A percentile compares a stretch with the other conserved stretches of the same genome.
These are phyloP conservation scores for Herpetomonas tarakana DNA, from an alignment of 208 protist genomes.

Conservation along the genomic window DNA sequence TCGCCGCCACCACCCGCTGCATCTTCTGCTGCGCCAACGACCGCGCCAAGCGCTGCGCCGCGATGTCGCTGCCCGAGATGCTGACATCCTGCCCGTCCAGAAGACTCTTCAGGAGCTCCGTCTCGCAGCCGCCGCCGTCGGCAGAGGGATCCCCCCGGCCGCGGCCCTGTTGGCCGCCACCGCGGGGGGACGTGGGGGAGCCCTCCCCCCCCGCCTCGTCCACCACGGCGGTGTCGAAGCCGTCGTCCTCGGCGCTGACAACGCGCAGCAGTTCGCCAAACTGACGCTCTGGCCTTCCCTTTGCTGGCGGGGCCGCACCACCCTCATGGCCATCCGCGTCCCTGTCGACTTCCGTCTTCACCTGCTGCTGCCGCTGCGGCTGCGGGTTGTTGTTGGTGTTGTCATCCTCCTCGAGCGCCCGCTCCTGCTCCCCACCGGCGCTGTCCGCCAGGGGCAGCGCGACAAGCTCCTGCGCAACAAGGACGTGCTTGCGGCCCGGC, in stretches of 20 bases:
- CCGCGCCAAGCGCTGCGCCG: slow-evolving; percentile 47
- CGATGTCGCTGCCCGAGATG: slow-evolving; percentile 32
- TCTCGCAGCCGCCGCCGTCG: slow-evolving; percentile 17
- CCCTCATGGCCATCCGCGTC: no score
- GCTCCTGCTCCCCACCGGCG: slow-evolving; percentile 2
- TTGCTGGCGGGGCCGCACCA: no score
- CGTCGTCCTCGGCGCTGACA: background rate
- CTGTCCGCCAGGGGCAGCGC: background rate
- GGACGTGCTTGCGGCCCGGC: slow-evolving; percentile 46
- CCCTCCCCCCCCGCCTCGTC: slow-evolving; percentile 1
- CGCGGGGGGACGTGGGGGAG: background rate
- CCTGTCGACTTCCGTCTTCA: no score
- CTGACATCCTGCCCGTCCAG: slow-evolving; percentile 47
- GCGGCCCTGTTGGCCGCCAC: no score
- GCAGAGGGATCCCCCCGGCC: no score
- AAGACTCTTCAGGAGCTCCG: slow-evolving; percentile 44
- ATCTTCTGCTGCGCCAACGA: slow-evolving; percentile 43
- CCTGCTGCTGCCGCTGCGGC: background rate
- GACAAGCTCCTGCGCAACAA: slow-evolving; percentile 35
- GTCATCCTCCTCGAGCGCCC: slow-evolving; percentile 11
- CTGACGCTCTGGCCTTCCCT: background rate
- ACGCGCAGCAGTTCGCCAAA: background rate
- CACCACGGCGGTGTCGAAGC: background rate
- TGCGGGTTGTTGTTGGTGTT: background rate
- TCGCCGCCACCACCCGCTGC: slow-evolving; percentile 34